A percentile compares a stretch with the other conserved stretches of the same genome.
These are phyloP conservation scores for Cichorium intybus DNA, from an alignment of 140 eudicot genomes.

Conservation along the genomic window DNA sequence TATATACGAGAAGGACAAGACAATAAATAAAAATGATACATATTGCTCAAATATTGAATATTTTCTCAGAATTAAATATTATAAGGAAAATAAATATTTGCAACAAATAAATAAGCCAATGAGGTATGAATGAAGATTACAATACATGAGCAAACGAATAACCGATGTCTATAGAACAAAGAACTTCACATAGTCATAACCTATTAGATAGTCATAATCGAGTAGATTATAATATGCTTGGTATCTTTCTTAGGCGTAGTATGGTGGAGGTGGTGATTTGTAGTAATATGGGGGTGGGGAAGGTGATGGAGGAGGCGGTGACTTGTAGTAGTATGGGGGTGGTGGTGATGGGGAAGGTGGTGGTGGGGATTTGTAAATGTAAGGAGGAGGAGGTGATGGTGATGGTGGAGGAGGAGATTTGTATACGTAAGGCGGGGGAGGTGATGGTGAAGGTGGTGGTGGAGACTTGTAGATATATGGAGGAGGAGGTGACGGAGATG, in stretches of 20 bases:
- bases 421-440: constrained; percentile 5
- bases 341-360: constrained; percentile 9
- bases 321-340: neutral
- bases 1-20: neutral
- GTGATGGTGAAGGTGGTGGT: constrained; percentile 2
- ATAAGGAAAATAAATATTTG: no score
- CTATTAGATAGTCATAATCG: neutral
- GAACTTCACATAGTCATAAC: no score
- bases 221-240: neutral
- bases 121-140: neutral
- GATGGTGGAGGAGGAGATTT: constrained; percentile 6
- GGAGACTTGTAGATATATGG: neutral
- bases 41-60: no score
- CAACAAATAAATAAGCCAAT: neutral
- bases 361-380: neutral
- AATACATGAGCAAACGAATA: neutral
- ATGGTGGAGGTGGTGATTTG: neutral
- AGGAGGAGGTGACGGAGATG: constrained; percentile 3
- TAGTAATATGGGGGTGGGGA: constrained; percentile 1
- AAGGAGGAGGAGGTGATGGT: neutral
- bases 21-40: no score
- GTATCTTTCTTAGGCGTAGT: neutral
- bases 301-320: neutral
- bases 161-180: neutral
- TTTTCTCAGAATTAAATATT: no score